Evolutionary conservation across 768 basidiomycete genomes (phyloP).

Genomic region (Symmetrospora coprosmae): DNA sequence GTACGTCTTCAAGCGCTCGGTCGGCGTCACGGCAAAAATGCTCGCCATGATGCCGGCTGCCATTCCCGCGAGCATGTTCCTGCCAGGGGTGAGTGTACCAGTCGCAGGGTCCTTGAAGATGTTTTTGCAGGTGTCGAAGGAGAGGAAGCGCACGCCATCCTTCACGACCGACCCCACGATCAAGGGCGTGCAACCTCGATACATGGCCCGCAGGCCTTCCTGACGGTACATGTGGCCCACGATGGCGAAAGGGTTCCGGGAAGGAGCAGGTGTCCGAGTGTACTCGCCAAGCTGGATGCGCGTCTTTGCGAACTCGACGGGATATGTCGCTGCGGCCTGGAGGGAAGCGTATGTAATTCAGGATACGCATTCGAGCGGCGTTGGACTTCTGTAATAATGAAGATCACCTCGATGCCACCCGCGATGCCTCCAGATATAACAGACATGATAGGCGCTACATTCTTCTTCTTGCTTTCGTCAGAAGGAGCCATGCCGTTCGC

Average conservation of each 20-base stretch:
- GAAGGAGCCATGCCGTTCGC: background rate
- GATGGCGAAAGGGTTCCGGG: conserved; percentile 17
- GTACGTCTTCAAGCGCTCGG: conserved; percentile 17
- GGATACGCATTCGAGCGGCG: background rate
- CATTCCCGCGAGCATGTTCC: conserved; percentile 21
- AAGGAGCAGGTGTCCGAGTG: background rate
- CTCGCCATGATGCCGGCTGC: conserved; percentile 10
- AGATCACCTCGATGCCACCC: conserved; percentile 10
- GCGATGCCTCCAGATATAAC: conserved; percentile 19
- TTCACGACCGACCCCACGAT: conserved; percentile 15
- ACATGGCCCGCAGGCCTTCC: conserved; percentile 19
- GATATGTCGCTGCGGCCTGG: conserved; percentile 11
- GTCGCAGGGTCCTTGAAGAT: conserved; percentile 11
- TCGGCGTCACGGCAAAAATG: conserved; percentile 12
- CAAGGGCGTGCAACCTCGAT: background rate
- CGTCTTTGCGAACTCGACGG: conserved; percentile 22
- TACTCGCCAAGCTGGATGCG: conserved; percentile 6
- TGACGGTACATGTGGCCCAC: conserved; percentile 1
- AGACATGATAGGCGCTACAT: conserved; percentile 1
- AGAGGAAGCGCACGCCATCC: conserved; percentile 22
- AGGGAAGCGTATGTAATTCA: background rate
- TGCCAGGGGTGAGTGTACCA: conserved; percentile 7
- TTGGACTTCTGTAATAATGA: background rate
- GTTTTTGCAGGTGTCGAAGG: conserved; percentile 21
- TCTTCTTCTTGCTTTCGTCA: background rate